Evolutionary conservation across 179 eudicot genomes (phyloP), one percentile per base, ranked within the genome.

Genomic region (Heliamphora pulchella): DNA sequence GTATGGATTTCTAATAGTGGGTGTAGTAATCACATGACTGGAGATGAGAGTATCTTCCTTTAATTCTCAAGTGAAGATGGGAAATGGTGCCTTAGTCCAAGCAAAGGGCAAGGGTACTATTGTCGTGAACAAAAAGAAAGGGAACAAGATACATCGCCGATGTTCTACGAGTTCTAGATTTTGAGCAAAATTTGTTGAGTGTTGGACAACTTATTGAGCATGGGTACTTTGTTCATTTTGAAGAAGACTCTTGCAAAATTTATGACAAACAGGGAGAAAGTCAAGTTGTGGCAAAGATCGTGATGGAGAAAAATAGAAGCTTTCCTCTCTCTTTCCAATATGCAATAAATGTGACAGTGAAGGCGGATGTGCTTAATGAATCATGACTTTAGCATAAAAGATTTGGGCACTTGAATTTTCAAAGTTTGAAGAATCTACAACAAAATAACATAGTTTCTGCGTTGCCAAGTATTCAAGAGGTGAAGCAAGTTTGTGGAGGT

Each of bases 1-100:
- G 54, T 47, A 39, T 87, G 80, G 80, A 47, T 72, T 2, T 8
- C 81, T 31, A 84, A 83, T 15, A 81, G 84, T 76, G 83, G 31
- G 31, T 31, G 31, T 31, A 31, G 31, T 31, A 31, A 31, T 31
- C 31, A 31, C 31, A 31, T 31, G 84, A 67, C 78, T 1, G 66
- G 73, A 2, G 57, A 51, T 4, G 7, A 77, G 10, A 63, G 15
- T 1, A 22, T 63, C 73, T 5, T 31, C 61, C 4, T 14, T 6
- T 1, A 7, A 8, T 31, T 48, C 54, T 1, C 46, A 31, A 43
- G 41, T 81, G 8, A 58, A 68, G 8, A 62, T 81, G 61, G 44
- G 81, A 1, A 63, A 82, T 66, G 77, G 81, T 7, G 20, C 41
- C 7, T 3, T 51, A 3, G 78, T 78, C 2, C 4, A 85, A 57